Evolutionary conservation across 1,139 yeast species (phyloP).

Genomic region (Pichia sp.): DNA sequence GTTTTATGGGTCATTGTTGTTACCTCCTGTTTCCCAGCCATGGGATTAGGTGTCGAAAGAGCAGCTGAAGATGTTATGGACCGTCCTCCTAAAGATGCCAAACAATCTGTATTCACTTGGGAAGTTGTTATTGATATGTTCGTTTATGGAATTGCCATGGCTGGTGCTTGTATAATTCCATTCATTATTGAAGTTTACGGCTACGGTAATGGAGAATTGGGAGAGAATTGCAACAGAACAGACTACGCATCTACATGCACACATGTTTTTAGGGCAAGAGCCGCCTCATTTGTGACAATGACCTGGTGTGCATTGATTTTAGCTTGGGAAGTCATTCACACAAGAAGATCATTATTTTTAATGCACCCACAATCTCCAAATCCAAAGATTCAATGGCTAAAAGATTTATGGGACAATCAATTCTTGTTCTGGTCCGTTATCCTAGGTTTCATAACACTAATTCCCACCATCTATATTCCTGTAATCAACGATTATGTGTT

Average conservation of each 20-base stretch:
- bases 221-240: slow-evolving; percentile 55
- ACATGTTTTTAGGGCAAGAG: slow-evolving; percentile 72
- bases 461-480: slow-evolving; percentile 85
- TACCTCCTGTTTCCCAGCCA: slow-evolving; percentile 79
- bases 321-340: slow-evolving; percentile 89
- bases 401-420: slow-evolving; percentile 70
- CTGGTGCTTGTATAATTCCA: slow-evolving; percentile 63
- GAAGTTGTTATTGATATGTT: slow-evolving; percentile 72
- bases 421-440: slow-evolving; percentile 81
- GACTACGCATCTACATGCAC: slow-evolving; percentile 47
- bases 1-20: slow-evolving; percentile 77
- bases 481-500: slow-evolving; percentile 78
- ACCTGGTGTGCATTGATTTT: slow-evolving; percentile 86
- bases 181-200: slow-evolving; percentile 66
- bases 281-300: slow-evolving; percentile 78
- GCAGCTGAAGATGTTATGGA: slow-evolving; percentile 66
- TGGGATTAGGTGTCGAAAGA: slow-evolving; percentile 76
- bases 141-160: slow-evolving; percentile 72
- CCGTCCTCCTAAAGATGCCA: slow-evolving; percentile 56
- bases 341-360: slow-evolving; percentile 65
- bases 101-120: slow-evolving; percentile 60
- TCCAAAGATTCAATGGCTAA: slow-evolving; percentile 53
- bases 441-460: slow-evolving; percentile 64
- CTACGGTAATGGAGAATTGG: slow-evolving; percentile 64
- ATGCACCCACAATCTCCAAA: slow-evolving; percentile 68